Percentiles rank a stretch among this genome's conserved stretches.
Evolutionary conservation across 2,329 filamentous ascomycete genomes (phyloP).

Genomic region (Zymoseptoria crescenta): DNA sequence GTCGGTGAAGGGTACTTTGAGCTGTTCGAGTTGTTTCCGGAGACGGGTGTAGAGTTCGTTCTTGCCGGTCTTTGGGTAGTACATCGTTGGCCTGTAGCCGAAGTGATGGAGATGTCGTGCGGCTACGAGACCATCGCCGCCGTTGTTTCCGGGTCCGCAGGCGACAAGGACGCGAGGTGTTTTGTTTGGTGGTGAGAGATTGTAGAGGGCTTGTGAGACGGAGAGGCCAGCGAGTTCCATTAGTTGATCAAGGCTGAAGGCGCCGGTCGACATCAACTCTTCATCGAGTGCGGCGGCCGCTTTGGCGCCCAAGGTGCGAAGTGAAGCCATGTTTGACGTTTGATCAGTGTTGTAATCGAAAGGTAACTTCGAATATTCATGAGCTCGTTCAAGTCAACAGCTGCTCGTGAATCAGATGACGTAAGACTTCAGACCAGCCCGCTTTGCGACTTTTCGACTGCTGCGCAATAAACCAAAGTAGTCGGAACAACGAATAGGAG

Average conservation of each 20-base stretch:
- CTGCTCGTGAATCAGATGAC: background rate
- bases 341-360: background rate
- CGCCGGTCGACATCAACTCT: slow-evolving; percentile 82
- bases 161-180: slow-evolving; percentile 73
- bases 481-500: background rate
- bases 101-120: slow-evolving; percentile 88
- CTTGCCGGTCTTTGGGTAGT: slow-evolving; percentile 87
- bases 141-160: slow-evolving; percentile 75
- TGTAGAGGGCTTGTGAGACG: slow-evolving; percentile 85
- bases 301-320: slow-evolving; percentile 67
- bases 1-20: slow-evolving; percentile 73
- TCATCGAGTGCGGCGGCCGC: slow-evolving; percentile 82
- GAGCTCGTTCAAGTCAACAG: background rate
- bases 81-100: slow-evolving; percentile 80
- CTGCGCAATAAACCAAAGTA: too few relatives aligned
- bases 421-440: too few relatives aligned
- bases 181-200: slow-evolving; percentile 65
- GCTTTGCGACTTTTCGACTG: too few relatives aligned
- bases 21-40: slow-evolving; percentile 72
- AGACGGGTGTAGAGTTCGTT: slow-evolving; percentile 87
- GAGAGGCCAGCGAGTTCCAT: slow-evolving; percentile 95
- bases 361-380: background rate
- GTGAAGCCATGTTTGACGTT: slow-evolving; percentile 15
- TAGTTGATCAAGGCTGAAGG: slow-evolving; percentile 89
- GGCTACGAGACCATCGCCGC: slow-evolving; percentile 89